Conservation (phyloP, 2,329 filamentous ascomycete genomes). For the Penicillium corylophilum region DNA sequence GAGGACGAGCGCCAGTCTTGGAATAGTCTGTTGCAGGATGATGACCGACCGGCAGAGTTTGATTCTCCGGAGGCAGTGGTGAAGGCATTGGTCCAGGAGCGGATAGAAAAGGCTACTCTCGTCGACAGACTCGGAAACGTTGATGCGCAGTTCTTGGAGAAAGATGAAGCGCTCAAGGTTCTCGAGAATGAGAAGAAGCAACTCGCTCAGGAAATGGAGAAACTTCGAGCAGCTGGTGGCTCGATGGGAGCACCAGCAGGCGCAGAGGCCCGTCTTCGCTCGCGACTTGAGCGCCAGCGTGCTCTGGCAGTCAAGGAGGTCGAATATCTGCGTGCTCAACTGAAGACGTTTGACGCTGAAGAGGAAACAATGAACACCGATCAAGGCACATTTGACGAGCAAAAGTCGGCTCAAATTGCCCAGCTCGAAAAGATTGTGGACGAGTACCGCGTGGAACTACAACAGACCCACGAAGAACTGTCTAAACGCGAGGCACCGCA, state of each 20-base stretch:
- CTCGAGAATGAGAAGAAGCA: slow-evolving; percentile 68
- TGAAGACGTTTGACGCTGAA: slow-evolving; percentile 84
- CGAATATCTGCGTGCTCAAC: slow-evolving; percentile 87
- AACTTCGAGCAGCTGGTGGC: slow-evolving; percentile 55
- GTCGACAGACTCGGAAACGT: slow-evolving; percentile 76
- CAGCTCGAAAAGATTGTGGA: slow-evolving; percentile 85
- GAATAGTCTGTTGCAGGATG: slow-evolving; percentile 77
- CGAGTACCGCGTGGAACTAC: slow-evolving; percentile 78
- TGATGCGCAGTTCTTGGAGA: slow-evolving; percentile 74
- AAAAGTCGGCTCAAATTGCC: slow-evolving; percentile 70
- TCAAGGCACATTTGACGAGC: slow-evolving; percentile 69
- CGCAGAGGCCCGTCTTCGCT: slow-evolving; percentile 64
- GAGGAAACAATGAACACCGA: slow-evolving; percentile 77
- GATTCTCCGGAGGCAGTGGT: slow-evolving; percentile 86
- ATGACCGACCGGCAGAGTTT: slow-evolving; percentile 67
- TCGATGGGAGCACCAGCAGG: slow-evolving; percentile 41
- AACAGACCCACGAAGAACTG: slow-evolving; percentile 72
- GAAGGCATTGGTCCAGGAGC: slow-evolving; percentile 76
- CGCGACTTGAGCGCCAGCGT: slow-evolving; percentile 81
- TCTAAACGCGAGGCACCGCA: slow-evolving; percentile 57
- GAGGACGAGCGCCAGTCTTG: slow-evolving; percentile 87
- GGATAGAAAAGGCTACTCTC: slow-evolving; percentile 75
- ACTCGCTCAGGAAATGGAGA: slow-evolving; percentile 69
- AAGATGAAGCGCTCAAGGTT: slow-evolving; percentile 70
- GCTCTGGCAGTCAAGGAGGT: slow-evolving; percentile 86